These are phyloP conservation scores for Hypocreales sp. DNA, from an alignment of 2,329 filamentous ascomycete genomes.

Conservation along the genomic window DNA sequence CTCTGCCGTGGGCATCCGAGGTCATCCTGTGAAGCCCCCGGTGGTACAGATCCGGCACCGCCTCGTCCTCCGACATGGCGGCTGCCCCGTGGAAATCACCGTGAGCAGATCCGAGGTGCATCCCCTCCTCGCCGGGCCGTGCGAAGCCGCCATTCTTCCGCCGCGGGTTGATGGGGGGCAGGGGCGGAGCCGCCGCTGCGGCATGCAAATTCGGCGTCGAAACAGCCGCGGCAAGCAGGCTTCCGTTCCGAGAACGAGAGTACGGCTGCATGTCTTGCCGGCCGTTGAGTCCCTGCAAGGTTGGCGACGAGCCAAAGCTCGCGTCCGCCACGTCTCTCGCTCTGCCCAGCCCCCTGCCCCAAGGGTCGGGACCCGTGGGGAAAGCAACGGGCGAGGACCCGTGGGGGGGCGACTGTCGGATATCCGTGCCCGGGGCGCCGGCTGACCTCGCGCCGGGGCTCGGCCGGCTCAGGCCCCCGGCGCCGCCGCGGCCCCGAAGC, in stretches of 20 bases:
- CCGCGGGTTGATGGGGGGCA: slow-evolving; percentile 44
- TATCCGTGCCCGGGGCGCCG: slow-evolving; percentile 30
- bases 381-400: no score
- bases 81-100: slow-evolving; percentile 2
- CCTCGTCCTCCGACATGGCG: slow-evolving; percentile 23
- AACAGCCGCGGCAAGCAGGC: slow-evolving; percentile 14
- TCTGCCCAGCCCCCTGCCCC: slow-evolving; percentile 23
- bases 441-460: slow-evolving; percentile 24
- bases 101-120: slow-evolving; percentile 1
- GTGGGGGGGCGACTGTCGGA: not conserved
- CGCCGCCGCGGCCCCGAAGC: slow-evolving; percentile 10
- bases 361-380: no score
- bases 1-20: slow-evolving; percentile 21
- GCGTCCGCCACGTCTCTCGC: slow-evolving; percentile 36
- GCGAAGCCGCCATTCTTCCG: slow-evolving; percentile 27
- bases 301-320: slow-evolving; percentile 28
- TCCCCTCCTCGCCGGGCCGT: slow-evolving; percentile 18
- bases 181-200: slow-evolving; percentile 25
- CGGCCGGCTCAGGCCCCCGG: slow-evolving; percentile 13
- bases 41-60: slow-evolving; percentile 15
- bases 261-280: slow-evolving; percentile 13
- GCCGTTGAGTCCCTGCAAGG: slow-evolving; percentile 27
- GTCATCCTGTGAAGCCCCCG: slow-evolving; percentile 26
- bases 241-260: slow-evolving; percentile 19
- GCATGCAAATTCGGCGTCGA: slow-evolving; percentile 23